Conservation (phyloP, 139 green algal species). For the Monoraphidium neglectum region DNA sequence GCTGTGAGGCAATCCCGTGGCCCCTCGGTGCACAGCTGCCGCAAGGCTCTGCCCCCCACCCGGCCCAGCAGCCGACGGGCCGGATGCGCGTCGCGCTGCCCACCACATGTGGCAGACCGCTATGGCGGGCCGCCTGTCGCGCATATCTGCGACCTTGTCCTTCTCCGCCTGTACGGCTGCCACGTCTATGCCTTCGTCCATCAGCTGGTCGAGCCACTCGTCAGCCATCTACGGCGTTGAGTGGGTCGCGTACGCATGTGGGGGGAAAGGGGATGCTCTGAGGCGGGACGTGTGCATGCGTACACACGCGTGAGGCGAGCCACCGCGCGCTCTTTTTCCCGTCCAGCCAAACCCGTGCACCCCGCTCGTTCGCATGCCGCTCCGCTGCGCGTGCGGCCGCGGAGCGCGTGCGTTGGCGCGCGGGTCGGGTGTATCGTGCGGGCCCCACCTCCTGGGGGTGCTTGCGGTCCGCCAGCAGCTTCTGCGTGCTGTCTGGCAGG, state of each 20-base stretch:
- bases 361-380: background rate
- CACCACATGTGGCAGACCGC: conserved; percentile 27
- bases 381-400: background rate
- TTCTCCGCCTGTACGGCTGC: conserved; percentile 1
- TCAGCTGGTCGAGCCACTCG: conserved; percentile 9
- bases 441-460: conserved; percentile 16
- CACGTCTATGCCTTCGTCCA: background rate
- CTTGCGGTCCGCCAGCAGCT: conserved; percentile 15
- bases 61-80: background rate
- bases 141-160: conserved; percentile 8
- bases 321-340: background rate
- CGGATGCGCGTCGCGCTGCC: no score
- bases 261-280: background rate
- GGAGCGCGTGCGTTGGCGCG: background rate
- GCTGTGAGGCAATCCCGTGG: background rate
- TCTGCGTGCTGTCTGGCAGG: background rate
- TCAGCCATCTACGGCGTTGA: conserved; percentile 9
- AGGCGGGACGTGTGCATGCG: background rate
- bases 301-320: background rate
- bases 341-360: no score
- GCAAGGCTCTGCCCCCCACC: background rate
- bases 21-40: background rate
- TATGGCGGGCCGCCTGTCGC: conserved; percentile 3
- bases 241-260: background rate
- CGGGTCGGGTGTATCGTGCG: background rate